Base-by-base conservation (phyloP, 441 rosid species). In the Mallotus repandus region DNA sequence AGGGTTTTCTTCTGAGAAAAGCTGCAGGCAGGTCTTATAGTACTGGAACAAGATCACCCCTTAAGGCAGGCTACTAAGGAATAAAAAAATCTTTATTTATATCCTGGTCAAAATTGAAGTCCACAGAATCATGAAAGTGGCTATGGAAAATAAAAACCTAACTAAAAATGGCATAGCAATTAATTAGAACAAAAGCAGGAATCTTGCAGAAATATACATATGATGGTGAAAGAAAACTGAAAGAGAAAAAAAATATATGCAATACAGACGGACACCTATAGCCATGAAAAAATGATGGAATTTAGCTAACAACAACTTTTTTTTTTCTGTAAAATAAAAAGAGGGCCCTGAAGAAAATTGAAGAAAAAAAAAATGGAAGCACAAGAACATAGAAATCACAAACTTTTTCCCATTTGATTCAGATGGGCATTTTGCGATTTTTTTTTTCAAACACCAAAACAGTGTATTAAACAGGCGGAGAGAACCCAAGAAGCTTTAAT, bases 221-320 rank as follows among this genome's bases (percentile, higher is more conserved):
- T 18, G 68, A 11, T 63, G 45, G 7, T 63, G 68, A 48, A 63
- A 18, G 52, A 54, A 45, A 63, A 63, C 29, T 19, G 48, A 63
- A 63, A 8, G 18, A 54, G 22, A 63, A 14, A 45, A 45, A 63
- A n/a, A 45, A 63, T 18, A 6, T 6, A 4, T 29, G 7, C 63
- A 60, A 14, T 29, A 32, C 45, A 14, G 29, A 32, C 13, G 21
- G 9, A 38, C 5, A 5, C 41, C 7, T 7, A 38, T 6, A 38
- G 41, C 49, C 11, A 7, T 45, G 12, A 60, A 10, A 60, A 60
- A 60, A 19, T 9, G 45, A n/a, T 14, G 19, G n/a, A 60, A 32
- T 12, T 21, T 56, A 45, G 49, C 49, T 43, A 29, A 43, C 49
- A 45, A 45, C 41, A 38, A 38, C 7, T 38, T 38, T 38, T 38